Evolutionary conservation across 805 yeast genomes (phyloP), one percentile per base, ranked within the genome.

Genomic region (Tetrapisispora pingtungensis): DNA sequence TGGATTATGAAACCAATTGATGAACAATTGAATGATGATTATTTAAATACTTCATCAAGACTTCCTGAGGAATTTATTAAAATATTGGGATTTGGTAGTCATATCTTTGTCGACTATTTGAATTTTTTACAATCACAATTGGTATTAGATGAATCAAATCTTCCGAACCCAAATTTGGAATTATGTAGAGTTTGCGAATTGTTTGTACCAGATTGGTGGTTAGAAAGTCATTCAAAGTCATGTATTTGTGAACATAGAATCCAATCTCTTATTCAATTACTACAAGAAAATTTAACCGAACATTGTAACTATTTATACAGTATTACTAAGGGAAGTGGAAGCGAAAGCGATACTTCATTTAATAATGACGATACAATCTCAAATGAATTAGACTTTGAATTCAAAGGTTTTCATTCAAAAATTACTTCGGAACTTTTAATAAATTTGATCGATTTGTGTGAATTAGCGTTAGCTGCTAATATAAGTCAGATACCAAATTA

Each of bases 171-270:
- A 1, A 80, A 81, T 20, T 73, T 79, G 45, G 87, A 84, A 32
- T 67, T 93, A 28, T 93, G 99, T 62, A 74, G 96, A 40, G 88
- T 93, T 24, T 93, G 99, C 64, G 99, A 93, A 57, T 78, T 80
- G 27, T 75, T 75, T 40, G 80, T 88, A n/a, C 96, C 95, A 4
- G 84, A 88, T 4, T 93, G 98, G 98, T 93, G 95, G 83, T 70
- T 93, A 33, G 98, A 90, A 54, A 74, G 81, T 41, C 99, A 93
- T 64, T 81, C 90, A 1, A 93, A 88, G 56, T 67, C 84, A 39
- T 93, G 99, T 55, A 70, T 84, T 26, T 75, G 85, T 31, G 97
- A 89, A 60, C 95, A 88, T 64, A 75, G 80, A 54, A 76, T 84
- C 10, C 88, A 81, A 56, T 88, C 87, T 52, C 80, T 80, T 30